phyloP scores from a whole-genome alignment of 2,329 filamentous ascomycete genomes.

The Graphilbum fragrans region DNA sequence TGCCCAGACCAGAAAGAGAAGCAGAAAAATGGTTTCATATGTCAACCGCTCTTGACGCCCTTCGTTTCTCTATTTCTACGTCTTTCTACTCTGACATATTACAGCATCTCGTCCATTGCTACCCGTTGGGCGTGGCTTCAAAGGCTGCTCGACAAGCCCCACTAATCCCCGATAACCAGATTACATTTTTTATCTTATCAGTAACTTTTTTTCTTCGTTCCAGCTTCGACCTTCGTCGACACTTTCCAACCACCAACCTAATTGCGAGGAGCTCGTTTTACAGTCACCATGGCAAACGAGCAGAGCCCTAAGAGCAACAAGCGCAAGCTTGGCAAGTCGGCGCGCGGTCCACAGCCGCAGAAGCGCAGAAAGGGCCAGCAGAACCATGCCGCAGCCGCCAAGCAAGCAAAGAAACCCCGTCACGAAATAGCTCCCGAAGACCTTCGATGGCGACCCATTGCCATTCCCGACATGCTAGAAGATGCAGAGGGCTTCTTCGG shows the following conservation, averaged over 20 bases:
- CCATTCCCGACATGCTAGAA: conserved; percentile 66
- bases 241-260: background rate
- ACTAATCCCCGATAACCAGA: background rate
- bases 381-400: background rate
- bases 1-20: no score
- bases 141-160: no score
- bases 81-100: no score
- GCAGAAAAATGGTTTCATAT: no score
- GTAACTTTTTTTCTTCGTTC: background rate
- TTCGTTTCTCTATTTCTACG: no score
- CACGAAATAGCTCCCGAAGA: conserved; percentile 31
- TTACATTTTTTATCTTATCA: background rate
- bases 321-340: background rate
- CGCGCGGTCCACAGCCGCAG: background rate
- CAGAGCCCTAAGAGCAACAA: conserved; percentile 1
- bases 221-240: no score
- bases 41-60: no score
- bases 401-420: conserved; percentile 21
- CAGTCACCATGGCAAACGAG: background rate
- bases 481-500: conserved; percentile 93
- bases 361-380: conserved; percentile 5
- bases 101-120: no score
- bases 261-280: background rate
- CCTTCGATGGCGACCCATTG: conserved; percentile 43
- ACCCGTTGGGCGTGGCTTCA: no score